Percentiles rank a stretch among this genome's conserved stretches.
These are phyloP conservation scores for Malassezia arunalokei DNA, from an alignment of 1,284 basidiomycete genomes.

Conservation along the genomic window DNA sequence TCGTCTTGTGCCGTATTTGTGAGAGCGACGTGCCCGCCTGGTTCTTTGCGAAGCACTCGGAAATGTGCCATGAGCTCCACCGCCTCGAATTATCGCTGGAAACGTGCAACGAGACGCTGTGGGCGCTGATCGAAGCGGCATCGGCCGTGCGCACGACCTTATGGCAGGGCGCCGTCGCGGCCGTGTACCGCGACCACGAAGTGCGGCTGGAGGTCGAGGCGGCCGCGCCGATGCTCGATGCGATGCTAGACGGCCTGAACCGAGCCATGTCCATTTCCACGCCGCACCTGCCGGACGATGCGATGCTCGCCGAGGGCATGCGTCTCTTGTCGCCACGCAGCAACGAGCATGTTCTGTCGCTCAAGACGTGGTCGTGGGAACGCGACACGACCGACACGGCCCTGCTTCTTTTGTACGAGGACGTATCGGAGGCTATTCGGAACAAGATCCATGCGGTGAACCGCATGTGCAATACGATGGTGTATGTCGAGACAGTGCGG, in stretches of 20 bases:
- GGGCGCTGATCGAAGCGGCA: slow-evolving; percentile 67
- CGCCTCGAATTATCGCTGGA: slow-evolving; percentile 87
- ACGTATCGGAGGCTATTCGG: slow-evolving; percentile 75
- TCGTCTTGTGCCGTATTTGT: slow-evolving; percentile 94
- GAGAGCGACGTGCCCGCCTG: slow-evolving; percentile 91
- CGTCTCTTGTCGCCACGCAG: slow-evolving; percentile 56
- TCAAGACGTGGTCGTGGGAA: not conserved
- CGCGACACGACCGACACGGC: slow-evolving; percentile 59
- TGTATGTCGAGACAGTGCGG: slow-evolving; percentile 91
- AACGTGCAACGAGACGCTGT: slow-evolving; percentile 82
- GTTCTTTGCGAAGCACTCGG: slow-evolving; percentile 99
- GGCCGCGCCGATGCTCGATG: not conserved
- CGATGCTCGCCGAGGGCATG: slow-evolving; percentile 31
- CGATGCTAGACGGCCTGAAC: slow-evolving; percentile 56
- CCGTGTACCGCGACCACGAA: slow-evolving; percentile 71
- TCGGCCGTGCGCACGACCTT: slow-evolving; percentile 24
- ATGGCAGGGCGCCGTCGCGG: slow-evolving; percentile 22
- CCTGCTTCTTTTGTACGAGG: slow-evolving; percentile 65
- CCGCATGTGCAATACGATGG: slow-evolving; percentile 91
- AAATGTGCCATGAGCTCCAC: slow-evolving; percentile 94
- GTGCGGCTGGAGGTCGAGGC: not conserved
- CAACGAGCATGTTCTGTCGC: slow-evolving; percentile 17
- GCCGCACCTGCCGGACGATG: slow-evolving; percentile 75
- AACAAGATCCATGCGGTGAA: slow-evolving; percentile 90
- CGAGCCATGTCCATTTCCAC: slow-evolving; percentile 77